phyloP scores from a whole-genome alignment of 345 rosid genomes.

The Lagerstroemia speciosa region DNA sequence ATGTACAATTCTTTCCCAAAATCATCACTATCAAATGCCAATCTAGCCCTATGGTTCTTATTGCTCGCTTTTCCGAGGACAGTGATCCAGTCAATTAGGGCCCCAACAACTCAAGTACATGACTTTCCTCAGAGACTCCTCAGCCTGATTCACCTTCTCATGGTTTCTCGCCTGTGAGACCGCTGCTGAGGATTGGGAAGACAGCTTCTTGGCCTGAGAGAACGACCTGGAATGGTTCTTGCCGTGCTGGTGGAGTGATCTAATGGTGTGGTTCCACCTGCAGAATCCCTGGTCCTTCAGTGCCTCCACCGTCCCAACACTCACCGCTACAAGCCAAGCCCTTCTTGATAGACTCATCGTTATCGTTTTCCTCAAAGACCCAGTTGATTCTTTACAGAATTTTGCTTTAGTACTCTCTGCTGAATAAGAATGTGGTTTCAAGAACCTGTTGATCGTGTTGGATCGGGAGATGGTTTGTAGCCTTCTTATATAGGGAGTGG shows the following conservation, averaged over 20 bases:
- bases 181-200: no score
- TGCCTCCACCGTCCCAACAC: no score
- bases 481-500: neutral
- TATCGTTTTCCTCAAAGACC: neutral
- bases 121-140: constrained; percentile 22
- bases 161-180: constrained; percentile 30
- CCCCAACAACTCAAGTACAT: constrained; percentile 24
- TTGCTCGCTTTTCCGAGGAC: no score
- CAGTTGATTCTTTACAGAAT: no score
- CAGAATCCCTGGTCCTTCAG: constrained; percentile 53
- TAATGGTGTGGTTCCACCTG: constrained; percentile 42
- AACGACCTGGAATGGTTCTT: constrained; percentile 26
- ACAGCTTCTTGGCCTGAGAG: no score
- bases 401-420: no score
- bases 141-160: constrained; percentile 11
- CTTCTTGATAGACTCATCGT: constrained; percentile 24
- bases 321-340: constrained; percentile 40
- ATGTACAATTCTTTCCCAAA: neutral
- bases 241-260: constrained; percentile 32
- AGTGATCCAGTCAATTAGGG: neutral
- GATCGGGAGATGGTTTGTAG: neutral
- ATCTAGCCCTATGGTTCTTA: neutral
- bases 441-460: constrained; percentile 3
- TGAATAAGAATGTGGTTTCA: neutral
- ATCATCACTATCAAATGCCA: neutral